A percentile compares a stretch with the other conserved stretches of the same genome.
Conservation (phyloP, 2,329 filamentous ascomycete genomes). For the Neonectria magnoliae region DNA sequence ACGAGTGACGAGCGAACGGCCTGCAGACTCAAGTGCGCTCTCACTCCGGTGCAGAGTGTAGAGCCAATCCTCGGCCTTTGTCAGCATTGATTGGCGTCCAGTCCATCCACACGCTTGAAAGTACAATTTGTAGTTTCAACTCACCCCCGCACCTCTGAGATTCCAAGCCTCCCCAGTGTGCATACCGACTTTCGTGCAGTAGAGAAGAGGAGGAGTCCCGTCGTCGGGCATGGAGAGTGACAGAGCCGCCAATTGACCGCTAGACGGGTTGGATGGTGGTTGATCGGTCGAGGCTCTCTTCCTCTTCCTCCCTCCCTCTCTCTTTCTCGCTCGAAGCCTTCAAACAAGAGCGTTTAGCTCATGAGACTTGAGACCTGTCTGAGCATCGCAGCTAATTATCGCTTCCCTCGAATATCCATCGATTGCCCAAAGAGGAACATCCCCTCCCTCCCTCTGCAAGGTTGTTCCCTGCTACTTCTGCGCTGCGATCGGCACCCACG, state of each 20-base stretch:
- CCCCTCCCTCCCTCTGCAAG: neutral
- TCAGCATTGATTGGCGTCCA: neutral
- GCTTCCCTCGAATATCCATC: neutral
- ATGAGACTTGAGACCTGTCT: too few relatives aligned
- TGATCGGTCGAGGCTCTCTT: neutral
- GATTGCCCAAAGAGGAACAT: neutral
- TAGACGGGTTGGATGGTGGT: neutral
- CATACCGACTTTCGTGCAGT: too few relatives aligned
- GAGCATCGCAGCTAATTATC: too few relatives aligned
- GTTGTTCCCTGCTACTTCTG: neutral
- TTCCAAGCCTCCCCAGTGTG: neutral
- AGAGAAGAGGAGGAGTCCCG: too few relatives aligned
- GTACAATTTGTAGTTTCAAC: conserved; percentile 1
- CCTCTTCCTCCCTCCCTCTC: too few relatives aligned
- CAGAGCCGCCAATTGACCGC: neutral
- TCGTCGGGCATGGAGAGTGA: neutral
- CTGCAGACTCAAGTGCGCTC: neutral
- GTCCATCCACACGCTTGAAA: neutral
- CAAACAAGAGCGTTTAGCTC: too few relatives aligned
- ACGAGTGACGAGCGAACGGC: neutral
- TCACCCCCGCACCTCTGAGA: neutral
- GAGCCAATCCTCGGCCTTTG: neutral
- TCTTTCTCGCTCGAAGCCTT: too few relatives aligned
- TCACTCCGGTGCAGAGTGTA: neutral
- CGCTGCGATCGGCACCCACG: neutral